These are phyloP conservation scores for Salvia sclarea DNA, from an alignment of 305 asterid species.

Conservation along the genomic window DNA sequence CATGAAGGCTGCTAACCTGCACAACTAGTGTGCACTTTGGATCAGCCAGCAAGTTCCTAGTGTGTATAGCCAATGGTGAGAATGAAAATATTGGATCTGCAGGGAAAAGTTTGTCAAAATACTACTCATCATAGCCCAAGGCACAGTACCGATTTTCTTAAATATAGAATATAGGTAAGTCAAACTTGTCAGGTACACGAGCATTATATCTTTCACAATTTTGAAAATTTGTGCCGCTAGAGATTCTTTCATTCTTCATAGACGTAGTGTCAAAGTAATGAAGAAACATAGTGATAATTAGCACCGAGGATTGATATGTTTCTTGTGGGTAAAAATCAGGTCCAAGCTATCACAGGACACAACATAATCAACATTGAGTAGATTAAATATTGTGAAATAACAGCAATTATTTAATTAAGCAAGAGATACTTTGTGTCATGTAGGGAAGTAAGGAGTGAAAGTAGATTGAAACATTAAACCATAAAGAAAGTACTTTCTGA, in stretches of 20 bases:
- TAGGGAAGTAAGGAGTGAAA: constrained; percentile 7
- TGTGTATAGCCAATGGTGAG: constrained; percentile 97
- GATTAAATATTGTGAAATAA: background rate
- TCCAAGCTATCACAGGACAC: background rate
- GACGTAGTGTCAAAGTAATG: background rate
- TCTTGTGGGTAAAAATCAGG: background rate
- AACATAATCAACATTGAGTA: constrained; percentile 15
- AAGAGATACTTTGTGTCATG: background rate
- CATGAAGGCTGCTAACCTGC: constrained; percentile 60
- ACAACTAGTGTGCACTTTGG: constrained; percentile 90
- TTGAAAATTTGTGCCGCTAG: background rate
- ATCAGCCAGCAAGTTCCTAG: constrained; percentile 89
- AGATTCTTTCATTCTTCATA: background rate
- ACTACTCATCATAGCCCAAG: background rate
- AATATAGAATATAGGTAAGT: background rate
- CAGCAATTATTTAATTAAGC: background rate
- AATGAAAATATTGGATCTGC: constrained; percentile 94
- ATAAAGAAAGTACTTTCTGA: background rate
- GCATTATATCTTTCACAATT: constrained; percentile 10
- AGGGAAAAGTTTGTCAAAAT: constrained; percentile 19
- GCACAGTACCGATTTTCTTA: background rate
- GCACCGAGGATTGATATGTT: background rate
- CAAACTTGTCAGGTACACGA: background rate
- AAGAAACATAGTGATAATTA: background rate
- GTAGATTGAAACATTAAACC: background rate